Percentiles rank a stretch among this genome's conserved stretches.
Conservation (phyloP, 2,329 filamentous ascomycete genomes). For the Rhinocladiella similis region DNA sequence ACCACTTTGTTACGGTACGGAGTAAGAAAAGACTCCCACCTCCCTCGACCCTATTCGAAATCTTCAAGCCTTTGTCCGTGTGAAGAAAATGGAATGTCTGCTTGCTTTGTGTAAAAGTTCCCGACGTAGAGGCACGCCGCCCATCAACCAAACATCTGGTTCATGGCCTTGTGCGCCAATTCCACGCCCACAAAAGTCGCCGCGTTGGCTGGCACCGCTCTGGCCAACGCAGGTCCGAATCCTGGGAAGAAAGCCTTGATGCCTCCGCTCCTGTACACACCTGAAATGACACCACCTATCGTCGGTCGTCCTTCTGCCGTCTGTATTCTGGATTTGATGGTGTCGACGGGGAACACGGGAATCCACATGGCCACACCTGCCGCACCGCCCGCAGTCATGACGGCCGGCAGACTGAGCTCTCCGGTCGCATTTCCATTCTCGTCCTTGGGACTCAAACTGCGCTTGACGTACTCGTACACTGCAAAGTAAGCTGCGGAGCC, state of each 20-base stretch:
- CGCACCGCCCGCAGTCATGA: slow-evolving; percentile 82
- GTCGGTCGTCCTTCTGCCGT: slow-evolving; percentile 83
- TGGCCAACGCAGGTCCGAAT: slow-evolving; percentile 85
- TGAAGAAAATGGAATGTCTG: too few relatives aligned
- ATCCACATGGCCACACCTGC: slow-evolving; percentile 99
- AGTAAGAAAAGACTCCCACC: neutral
- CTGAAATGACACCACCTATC: slow-evolving; percentile 74
- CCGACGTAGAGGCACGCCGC: too few relatives aligned
- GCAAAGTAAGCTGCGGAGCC: slow-evolving; percentile 96
- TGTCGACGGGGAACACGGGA: slow-evolving; percentile 95
- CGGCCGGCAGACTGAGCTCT: slow-evolving; percentile 75
- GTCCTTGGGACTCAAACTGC: slow-evolving; percentile 79
- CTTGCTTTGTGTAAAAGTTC: too few relatives aligned
- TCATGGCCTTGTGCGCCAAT: slow-evolving; percentile 53
- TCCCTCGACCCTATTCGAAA: too few relatives aligned
- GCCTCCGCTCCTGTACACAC: slow-evolving; percentile 81
- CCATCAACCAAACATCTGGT: slow-evolving; percentile 43
- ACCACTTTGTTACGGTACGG: neutral
- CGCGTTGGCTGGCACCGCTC: slow-evolving; percentile 93
- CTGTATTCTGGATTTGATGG: slow-evolving; percentile 91
- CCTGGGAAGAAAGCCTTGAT: slow-evolving; percentile 95
- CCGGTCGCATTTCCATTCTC: slow-evolving; percentile 71
- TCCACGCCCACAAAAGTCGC: slow-evolving; percentile 73
- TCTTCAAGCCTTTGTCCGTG: too few relatives aligned
- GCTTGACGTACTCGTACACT: slow-evolving; percentile 95